These are phyloP conservation scores for Nitzschia palea DNA, from an alignment of 108 stramenopile genomes.

Conservation along the genomic window DNA sequence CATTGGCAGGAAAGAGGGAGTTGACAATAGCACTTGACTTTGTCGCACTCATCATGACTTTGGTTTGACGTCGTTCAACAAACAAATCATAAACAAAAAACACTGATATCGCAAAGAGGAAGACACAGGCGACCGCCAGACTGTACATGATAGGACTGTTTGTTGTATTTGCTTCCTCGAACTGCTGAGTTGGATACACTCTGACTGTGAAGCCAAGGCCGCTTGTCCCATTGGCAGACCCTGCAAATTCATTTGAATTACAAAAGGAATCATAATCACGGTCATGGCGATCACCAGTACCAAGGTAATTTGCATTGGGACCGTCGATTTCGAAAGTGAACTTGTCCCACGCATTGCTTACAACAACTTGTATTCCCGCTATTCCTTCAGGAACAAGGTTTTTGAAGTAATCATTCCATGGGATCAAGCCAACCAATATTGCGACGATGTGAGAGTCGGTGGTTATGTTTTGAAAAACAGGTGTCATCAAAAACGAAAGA, in stretches of 20 bases:
- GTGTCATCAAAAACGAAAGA: background rate
- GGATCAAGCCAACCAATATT: background rate
- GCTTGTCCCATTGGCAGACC: background rate
- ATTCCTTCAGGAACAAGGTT: constrained; percentile 36
- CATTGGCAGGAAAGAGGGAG: constrained; percentile 16
- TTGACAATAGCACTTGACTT: constrained; percentile 10
- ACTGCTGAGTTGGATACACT: constrained; percentile 6
- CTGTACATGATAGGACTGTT: background rate
- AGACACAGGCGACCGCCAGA: background rate
- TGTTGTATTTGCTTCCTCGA: background rate
- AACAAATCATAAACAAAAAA: constrained; percentile 14
- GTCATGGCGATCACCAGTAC: constrained; percentile 53
- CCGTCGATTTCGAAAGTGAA: constrained; percentile 41
- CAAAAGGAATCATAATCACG: background rate
- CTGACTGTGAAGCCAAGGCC: background rate
- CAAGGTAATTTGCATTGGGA: constrained; percentile 28
- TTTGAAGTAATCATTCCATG: constrained; percentile 11
- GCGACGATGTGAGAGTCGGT: background rate
- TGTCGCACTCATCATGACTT: background rate
- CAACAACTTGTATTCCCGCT: constrained; percentile 48
- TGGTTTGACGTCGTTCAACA: constrained; percentile 6
- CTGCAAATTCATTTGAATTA: background rate
- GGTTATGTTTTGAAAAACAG: background rate
- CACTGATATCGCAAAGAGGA: background rate
- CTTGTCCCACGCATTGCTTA: constrained; percentile 34